phyloP scores from a whole-genome alignment of 768 basidiomycete species.

The Tylopilus sp. region DNA sequence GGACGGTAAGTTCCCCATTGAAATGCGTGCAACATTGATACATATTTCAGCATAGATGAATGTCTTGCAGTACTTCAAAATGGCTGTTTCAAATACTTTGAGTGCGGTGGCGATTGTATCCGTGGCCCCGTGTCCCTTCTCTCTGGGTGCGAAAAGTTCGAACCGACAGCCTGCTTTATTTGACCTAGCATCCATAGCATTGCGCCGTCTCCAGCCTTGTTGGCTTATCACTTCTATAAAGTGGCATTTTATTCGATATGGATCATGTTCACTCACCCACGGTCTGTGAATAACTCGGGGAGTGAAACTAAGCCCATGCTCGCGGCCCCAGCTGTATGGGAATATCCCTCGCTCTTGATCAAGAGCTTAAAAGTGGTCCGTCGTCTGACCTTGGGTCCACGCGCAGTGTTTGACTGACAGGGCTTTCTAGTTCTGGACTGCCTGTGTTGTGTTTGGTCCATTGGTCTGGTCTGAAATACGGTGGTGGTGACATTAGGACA shows the following conservation, averaged over 20 bases:
- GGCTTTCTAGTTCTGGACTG: constrained; percentile 76
- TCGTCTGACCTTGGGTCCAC: constrained; percentile 15
- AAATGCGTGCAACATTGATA: background rate
- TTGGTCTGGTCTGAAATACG: constrained; percentile 84
- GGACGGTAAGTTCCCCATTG: constrained; percentile 60
- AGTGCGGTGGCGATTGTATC: constrained; percentile 85
- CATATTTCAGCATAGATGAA: constrained; percentile 45
- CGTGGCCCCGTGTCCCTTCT: constrained; percentile 87
- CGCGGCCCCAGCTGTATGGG: constrained; percentile 43
- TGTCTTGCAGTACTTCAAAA: constrained; percentile 59
- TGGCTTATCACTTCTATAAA: constrained; percentile 90
- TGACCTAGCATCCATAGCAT: constrained; percentile 45
- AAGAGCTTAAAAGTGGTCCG: constrained; percentile 69
- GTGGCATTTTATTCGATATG: constrained; percentile 96
- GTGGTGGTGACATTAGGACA: constrained; percentile 49
- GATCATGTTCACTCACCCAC: constrained; percentile 73
- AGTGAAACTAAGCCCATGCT: constrained; percentile 36
- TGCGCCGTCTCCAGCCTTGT: constrained; percentile 70
- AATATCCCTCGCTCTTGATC: constrained; percentile 66
- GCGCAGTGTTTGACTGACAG: background rate
- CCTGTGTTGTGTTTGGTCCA: constrained; percentile 85
- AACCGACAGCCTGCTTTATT: background rate
- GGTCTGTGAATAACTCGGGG: constrained; percentile 13
- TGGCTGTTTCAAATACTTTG: constrained; percentile 98
- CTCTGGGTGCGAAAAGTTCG: constrained; percentile 60